Percentiles rank a stretch among this genome's conserved stretches.
Evolutionary conservation across 768 basidiomycete genomes (phyloP).

Genomic region (Hygrophorus pudorinus): DNA sequence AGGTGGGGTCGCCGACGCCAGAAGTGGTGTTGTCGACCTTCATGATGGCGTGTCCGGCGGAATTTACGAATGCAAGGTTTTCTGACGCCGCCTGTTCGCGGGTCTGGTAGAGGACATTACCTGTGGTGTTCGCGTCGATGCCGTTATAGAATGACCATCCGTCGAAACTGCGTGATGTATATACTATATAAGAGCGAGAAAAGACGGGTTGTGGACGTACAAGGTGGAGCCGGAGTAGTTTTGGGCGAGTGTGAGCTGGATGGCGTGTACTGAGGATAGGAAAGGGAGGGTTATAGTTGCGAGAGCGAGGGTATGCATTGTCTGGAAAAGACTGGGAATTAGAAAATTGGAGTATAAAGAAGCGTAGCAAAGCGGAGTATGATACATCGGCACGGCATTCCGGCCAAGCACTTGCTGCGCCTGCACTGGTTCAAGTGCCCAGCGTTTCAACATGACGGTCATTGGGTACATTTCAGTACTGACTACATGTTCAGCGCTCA

Average conservation of each 20-base stretch:
- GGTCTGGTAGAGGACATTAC: conserved; percentile 1
- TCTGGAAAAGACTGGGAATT: too few species aligned
- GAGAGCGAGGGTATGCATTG: too few species aligned
- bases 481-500: too few species aligned
- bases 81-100: conserved; percentile 1
- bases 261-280: too few species aligned
- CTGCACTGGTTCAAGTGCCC: too few species aligned
- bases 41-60: conserved; percentile 6
- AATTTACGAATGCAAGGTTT: conserved; percentile 3
- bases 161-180: not conserved
- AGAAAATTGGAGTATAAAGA: too few species aligned
- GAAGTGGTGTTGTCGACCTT: conserved; percentile 8
- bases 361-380: too few species aligned
- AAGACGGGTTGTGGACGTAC: not conserved
- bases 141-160: conserved; percentile 2
- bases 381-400: too few species aligned
- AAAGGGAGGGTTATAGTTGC: too few species aligned
- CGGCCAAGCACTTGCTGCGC: too few species aligned
- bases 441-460: too few species aligned
- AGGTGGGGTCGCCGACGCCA: not conserved
- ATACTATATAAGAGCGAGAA: not conserved
- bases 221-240: conserved; percentile 2
- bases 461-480: too few species aligned
- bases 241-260: not conserved
- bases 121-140: conserved; percentile 3